Conservation (phyloP, 192 early-diverging fungal species). For the Backusella westeae region DNA sequence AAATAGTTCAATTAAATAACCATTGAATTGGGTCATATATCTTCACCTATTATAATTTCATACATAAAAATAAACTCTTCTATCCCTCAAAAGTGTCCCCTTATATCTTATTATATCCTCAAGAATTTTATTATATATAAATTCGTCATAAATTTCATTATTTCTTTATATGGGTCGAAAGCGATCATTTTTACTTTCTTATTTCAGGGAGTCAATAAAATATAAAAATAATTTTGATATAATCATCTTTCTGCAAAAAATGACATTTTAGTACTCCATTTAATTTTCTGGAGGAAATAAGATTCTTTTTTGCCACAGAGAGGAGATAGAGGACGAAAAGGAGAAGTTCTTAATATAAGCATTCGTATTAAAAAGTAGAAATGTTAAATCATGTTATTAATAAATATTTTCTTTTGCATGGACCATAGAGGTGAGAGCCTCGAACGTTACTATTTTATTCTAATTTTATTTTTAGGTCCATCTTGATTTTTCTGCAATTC, state of each 20-base stretch:
- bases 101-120: neutral
- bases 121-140: neutral
- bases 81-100: neutral
- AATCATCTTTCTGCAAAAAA: neutral
- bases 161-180: neutral
- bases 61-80: neutral
- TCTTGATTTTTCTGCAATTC: neutral
- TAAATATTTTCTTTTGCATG: neutral
- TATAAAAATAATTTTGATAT: neutral
- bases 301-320: neutral
- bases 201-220: neutral
- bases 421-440: neutral
- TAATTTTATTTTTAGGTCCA: neutral
- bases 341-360: neutral
- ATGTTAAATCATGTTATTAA: neutral
- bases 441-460: neutral
- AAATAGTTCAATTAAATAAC: slow-evolving; percentile 15
- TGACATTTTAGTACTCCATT: neutral
- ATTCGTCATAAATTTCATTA: neutral
- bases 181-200: neutral
- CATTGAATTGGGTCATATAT: neutral
- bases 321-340: neutral
- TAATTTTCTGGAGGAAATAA: neutral
- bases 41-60: neutral
- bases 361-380: neutral